These are phyloP conservation scores for Iberis pinnata DNA, from an alignment of 345 rosid species.

Conservation along the genomic window DNA sequence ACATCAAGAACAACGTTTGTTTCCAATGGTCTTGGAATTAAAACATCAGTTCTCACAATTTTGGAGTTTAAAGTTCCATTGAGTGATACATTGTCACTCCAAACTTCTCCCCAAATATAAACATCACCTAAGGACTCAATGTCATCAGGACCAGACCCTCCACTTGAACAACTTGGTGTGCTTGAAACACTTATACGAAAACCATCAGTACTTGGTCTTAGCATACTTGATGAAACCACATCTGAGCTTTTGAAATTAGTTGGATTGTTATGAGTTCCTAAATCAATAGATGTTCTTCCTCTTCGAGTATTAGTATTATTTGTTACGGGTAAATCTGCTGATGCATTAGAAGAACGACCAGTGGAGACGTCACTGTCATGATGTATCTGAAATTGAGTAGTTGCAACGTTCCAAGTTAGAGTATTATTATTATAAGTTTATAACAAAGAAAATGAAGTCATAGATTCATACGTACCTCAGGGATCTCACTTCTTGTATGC, in stretches of 20 bases:
- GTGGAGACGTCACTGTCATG: constrained; percentile 44
- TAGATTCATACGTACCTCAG: constrained; percentile 46
- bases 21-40: constrained; percentile 75
- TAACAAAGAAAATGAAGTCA: neutral
- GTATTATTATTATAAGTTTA: too few species aligned
- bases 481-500: constrained; percentile 54
- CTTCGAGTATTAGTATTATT: constrained; percentile 37
- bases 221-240: constrained; percentile 82
- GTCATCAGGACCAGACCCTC: constrained; percentile 97
- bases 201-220: constrained; percentile 84
- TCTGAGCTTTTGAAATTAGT: constrained; percentile 49
- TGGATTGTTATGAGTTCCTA: constrained; percentile 35
- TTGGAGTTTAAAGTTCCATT: constrained; percentile 47
- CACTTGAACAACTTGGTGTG: constrained; percentile 93
- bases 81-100: constrained; percentile 56
- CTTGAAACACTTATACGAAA: constrained; percentile 91
- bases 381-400: constrained; percentile 39
- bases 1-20: constrained; percentile 95
- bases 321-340: constrained; percentile 38
- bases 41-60: constrained; percentile 45
- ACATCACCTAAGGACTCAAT: constrained; percentile 95
- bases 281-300: constrained; percentile 55
- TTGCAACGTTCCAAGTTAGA: too few species aligned
- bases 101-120: constrained; percentile 90
- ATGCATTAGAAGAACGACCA: constrained; percentile 34